Evolutionary conservation across 2,329 filamentous ascomycete species (phyloP), one percentile per base, ranked within the genome.

Genomic region (Penicillium sp.): DNA sequence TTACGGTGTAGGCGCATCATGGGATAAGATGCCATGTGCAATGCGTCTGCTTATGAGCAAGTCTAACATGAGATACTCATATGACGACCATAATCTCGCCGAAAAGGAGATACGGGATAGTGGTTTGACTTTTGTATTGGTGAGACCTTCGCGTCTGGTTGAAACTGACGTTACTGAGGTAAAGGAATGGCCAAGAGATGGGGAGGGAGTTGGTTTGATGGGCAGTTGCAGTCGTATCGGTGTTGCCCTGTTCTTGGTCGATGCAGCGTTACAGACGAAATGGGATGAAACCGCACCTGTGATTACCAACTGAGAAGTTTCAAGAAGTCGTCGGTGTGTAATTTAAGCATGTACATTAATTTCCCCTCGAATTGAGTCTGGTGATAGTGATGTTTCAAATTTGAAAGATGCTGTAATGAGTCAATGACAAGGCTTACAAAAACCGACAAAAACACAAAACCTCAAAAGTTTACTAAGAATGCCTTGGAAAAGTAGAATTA

Each of bases 1-100:
- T 1, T 77, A 80, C 55, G 82, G 82, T 10, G 75, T 77, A 1
- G 79, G 77, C 0, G 65, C 72, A 29, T 82, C 80, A 4, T 78
- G 71, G 64, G 24, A 53, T 0, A 74, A 76, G 46, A 62, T 82
- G 53, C 67, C 74, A 41, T 74, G 69, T 32, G 65, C 76, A 1
- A 61, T 83, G 58, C 72, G 75, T 14, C 51, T 74, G 32, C 55
- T 82, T n/a, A 77, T 84, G 60, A 71, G 65, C 31, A 67, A 78
- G 40, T 76, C 72, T 34, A 77, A 78, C 54, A 81, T 83, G 76
- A 68, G 60, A 18, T 67, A 75, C 29, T 77, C 76, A 44, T 74
- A 77, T 27, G 67, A 75, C 1, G 82, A 83, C 51, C 81, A 83
- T 54, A 71, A 77, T 45, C 65, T 68, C 31, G 73, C 81, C 34